Evolutionary conservation across 441 rosid species (phyloP), one percentile per base, ranked within the genome.

Genomic region (Erysimum cheiri): DNA sequence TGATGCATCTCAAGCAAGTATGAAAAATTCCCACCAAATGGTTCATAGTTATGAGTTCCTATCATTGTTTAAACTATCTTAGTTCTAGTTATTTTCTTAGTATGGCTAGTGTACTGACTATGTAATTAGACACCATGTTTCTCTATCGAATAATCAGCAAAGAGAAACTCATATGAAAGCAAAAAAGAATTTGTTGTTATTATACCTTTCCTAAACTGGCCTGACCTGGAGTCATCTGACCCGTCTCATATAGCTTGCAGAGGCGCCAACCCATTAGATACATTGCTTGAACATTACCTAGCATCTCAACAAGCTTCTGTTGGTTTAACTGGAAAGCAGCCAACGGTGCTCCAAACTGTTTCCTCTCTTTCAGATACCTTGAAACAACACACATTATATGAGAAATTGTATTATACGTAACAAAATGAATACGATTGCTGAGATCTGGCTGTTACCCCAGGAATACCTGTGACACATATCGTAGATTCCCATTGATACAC

Each of bases 171-270:
- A 32, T 11, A 9, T 74, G 15, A 13, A 69, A 48, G 48, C 31
- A 26, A 63, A 28, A 48, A 56, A 8, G 49, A 60, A 29, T 19
- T 28, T 15, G n/a, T 15, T 56, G 53, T 53, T 39, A 26, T 54
- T 52, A 29, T 86, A 95, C 99, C 98, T 95, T 95, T 74, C 87
- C 99, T 77, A 92, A 82, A 84, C 99, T 95, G 76, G 98, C 96
- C 32, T 91, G 96, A 73, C 98, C 98, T 0, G 92, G 81, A 50
- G 99, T 95, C 95, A 95, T 88, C 71, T 74, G 83, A 70, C 95
- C 96, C 7, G 61, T 55, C 77, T 95, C 97, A 40, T 90, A 95
- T 66, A 90, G 64, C 79, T 92, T 92, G 85, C 99, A 95, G 44
- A 95, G 87, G 70, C 95, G 93, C 98, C 97, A 95, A 69, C 98